These are phyloP conservation scores for Beauveria scarabaeidicola DNA, from an alignment of 2,329 filamentous ascomycete species.

Conservation along the genomic window DNA sequence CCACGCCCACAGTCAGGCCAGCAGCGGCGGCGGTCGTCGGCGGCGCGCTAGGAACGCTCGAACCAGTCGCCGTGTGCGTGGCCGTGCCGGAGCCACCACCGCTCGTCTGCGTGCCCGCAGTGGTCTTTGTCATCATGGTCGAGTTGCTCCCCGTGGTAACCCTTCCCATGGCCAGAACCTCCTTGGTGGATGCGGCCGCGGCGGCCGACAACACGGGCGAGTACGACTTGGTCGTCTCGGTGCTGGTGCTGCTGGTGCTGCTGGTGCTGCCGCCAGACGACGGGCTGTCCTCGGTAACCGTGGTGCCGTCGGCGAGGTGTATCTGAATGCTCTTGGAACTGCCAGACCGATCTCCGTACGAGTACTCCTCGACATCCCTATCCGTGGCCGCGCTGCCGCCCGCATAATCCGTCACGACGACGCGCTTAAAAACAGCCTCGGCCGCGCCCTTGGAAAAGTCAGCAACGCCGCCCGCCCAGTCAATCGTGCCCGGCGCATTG, in stretches of 20 bases:
- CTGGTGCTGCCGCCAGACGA: background rate
- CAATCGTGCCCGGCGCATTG: slow-evolving; percentile 61
- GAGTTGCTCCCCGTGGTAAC: background rate
- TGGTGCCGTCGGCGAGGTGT: slow-evolving; percentile 1
- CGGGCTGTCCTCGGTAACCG: background rate
- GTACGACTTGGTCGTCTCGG: background rate
- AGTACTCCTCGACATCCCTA: slow-evolving; percentile 31
- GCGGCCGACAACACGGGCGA: background rate
- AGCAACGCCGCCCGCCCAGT: slow-evolving; percentile 55
- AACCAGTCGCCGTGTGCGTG: background rate
- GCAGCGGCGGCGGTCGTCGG: background rate
- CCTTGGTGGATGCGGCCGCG: background rate
- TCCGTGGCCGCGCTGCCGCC: slow-evolving; percentile 25
- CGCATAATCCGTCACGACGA: slow-evolving; percentile 36
- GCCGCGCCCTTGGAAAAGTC: slow-evolving; percentile 36
- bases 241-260: too few relatives aligned
- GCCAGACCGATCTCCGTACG: slow-evolving; percentile 33
- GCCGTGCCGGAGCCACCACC: background rate
- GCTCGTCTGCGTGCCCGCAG: background rate
- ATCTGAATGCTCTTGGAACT: slow-evolving; percentile 34
- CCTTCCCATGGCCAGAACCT: background rate
- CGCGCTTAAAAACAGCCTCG: slow-evolving; percentile 35
- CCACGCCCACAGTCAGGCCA: background rate
- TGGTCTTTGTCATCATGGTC: background rate
- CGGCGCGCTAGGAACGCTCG: background rate